Evolutionary conservation across 2,329 filamentous ascomycete species (phyloP).

Genomic region (Domatiomyces catenatus): DNA sequence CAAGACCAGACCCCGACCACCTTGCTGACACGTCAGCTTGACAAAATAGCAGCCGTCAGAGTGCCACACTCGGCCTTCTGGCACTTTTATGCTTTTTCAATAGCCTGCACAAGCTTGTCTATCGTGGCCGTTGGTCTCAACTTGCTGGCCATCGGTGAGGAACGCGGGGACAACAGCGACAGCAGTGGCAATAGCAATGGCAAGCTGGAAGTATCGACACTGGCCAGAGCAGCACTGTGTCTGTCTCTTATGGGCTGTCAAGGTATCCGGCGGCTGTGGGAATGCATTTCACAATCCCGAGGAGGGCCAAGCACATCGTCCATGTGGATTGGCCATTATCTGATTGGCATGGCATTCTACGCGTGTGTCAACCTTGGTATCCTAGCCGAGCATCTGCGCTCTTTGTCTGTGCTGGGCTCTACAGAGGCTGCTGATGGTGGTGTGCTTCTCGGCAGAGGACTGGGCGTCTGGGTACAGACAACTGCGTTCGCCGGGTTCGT

Average conservation of each 20-base stretch:
- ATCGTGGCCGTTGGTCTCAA: slow-evolving; percentile 26
- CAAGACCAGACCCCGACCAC: slow-evolving; percentile 24
- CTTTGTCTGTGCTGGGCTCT: slow-evolving; percentile 7
- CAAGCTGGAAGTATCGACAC: not conserved
- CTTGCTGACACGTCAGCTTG: not conserved
- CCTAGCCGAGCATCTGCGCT: slow-evolving; percentile 51
- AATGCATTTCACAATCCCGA: slow-evolving; percentile 44
- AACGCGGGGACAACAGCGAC: slow-evolving; percentile 2
- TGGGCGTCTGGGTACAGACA: not conserved
- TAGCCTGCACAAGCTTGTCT: slow-evolving; percentile 43
- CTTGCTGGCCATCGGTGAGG: slow-evolving; percentile 27
- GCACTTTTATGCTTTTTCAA: not conserved
- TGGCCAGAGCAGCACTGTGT: slow-evolving; percentile 33
- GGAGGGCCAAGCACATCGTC: slow-evolving; percentile 51
- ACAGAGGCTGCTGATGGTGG: not conserved
- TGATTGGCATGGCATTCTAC: slow-evolving; percentile 67
- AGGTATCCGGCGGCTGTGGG: slow-evolving; percentile 58
- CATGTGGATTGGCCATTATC: slow-evolving; percentile 80
- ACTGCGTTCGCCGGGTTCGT: slow-evolving; percentile 40
- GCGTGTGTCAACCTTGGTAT: slow-evolving; percentile 54
- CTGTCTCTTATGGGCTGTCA: slow-evolving; percentile 61
- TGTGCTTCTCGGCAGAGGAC: slow-evolving; percentile 29
- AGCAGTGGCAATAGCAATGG: slow-evolving; percentile 33
- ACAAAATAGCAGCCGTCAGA: not conserved
- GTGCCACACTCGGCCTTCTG: not conserved